phyloP scores from a whole-genome alignment of 371 early-diverging fungal species.

The Blastocladiella emersonii region DNA sequence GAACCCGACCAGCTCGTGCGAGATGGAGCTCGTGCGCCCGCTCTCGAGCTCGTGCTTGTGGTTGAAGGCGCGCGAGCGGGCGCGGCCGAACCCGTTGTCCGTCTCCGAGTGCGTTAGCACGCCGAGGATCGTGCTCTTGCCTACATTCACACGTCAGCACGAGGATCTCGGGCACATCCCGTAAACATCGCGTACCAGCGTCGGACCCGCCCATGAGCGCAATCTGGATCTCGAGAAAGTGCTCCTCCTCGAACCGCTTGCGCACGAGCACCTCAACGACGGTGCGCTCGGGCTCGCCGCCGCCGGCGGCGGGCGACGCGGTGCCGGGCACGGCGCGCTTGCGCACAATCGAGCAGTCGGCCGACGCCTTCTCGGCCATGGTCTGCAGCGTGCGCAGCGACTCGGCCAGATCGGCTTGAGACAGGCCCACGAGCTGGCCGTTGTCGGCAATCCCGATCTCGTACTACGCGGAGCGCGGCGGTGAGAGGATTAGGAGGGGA shows the following conservation, averaged over 20 bases:
- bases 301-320: slow-evolving; percentile 10
- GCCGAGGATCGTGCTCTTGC: slow-evolving; percentile 74
- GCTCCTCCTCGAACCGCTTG: slow-evolving; percentile 35
- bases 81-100: slow-evolving; percentile 79
- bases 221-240: slow-evolving; percentile 62
- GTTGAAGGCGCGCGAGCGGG: slow-evolving; percentile 66
- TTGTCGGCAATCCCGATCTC: slow-evolving; percentile 81
- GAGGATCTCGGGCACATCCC: background rate
- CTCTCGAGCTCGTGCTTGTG: slow-evolving; percentile 84
- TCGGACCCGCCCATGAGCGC: slow-evolving; percentile 69
- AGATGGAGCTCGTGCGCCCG: slow-evolving; percentile 76
- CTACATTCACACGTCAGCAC: background rate
- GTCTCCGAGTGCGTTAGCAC: slow-evolving; percentile 61
- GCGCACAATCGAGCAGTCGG: slow-evolving; percentile 35
- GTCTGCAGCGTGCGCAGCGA: slow-evolving; percentile 41
- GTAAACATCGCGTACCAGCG: slow-evolving; percentile 33
- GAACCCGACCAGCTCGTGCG: slow-evolving; percentile 76
- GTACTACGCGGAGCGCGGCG: slow-evolving; percentile 22
- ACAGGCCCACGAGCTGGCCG: slow-evolving; percentile 63
- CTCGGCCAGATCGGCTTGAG: slow-evolving; percentile 35
- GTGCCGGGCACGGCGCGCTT: slow-evolving; percentile 7
- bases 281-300: slow-evolving; percentile 11
- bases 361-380: slow-evolving; percentile 47
- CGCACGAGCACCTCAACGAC: slow-evolving; percentile 53
- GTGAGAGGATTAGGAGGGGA: background rate